These are phyloP conservation scores for Monosporozyma servazzii DNA, from an alignment of 805 yeast species.

Conservation along the genomic window DNA sequence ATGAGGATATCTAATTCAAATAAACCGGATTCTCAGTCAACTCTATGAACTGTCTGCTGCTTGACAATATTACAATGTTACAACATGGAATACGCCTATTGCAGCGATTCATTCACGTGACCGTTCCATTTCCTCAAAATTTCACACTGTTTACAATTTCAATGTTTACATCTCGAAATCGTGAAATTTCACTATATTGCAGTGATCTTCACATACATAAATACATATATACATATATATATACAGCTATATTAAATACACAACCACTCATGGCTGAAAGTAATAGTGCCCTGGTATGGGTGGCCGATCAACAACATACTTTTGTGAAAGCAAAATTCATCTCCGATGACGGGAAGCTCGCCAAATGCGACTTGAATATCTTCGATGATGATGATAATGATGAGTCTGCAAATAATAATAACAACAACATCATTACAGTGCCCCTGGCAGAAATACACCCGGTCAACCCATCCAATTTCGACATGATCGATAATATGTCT, in stretches of 20 bases:
- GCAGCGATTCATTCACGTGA: neutral
- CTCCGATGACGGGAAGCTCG: constrained; percentile 7
- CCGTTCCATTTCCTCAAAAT: neutral
- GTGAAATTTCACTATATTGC: neutral
- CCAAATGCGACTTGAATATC: constrained; percentile 15
- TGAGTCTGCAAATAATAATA: constrained; percentile 8
- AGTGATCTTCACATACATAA: too few relatives aligned
- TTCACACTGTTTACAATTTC: neutral
- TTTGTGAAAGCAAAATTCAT: constrained; percentile 24
- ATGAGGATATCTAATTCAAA: too few relatives aligned
- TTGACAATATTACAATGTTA: neutral
- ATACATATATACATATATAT: neutral
- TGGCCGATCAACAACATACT: constrained; percentile 23
- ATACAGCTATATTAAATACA: neutral
- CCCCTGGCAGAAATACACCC: constrained; percentile 33
- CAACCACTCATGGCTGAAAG: neutral
- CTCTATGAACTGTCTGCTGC: too few relatives aligned
- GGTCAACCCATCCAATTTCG: constrained; percentile 82
- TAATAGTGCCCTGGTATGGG: constrained; percentile 20
- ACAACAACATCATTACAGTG: constrained; percentile 8
- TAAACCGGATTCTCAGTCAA: too few relatives aligned
- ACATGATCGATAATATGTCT: constrained; percentile 90
- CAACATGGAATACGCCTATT: too few relatives aligned
- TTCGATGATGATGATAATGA: constrained; percentile 14
- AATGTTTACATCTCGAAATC: neutral